These are phyloP conservation scores for Lotus japonicus DNA, from an alignment of 306 rosid species.

Conservation along the genomic window DNA sequence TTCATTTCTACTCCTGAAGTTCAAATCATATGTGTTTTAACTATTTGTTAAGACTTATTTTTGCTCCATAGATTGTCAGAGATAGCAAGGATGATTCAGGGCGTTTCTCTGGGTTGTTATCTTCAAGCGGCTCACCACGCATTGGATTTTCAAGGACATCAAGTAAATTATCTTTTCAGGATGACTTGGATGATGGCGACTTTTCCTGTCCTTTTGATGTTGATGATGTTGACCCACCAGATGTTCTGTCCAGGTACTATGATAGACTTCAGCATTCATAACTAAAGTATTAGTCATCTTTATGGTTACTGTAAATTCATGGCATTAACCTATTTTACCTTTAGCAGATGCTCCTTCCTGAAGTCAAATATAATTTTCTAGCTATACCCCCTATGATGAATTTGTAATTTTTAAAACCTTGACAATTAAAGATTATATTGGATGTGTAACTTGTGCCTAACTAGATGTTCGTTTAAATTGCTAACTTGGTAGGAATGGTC, in stretches of 20 bases:
- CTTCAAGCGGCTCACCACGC: slow-evolving; percentile 81
- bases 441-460: background rate
- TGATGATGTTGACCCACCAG: slow-evolving; percentile 73
- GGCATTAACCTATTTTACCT: background rate
- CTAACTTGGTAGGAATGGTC: slow-evolving; percentile 11
- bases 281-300: slow-evolving; percentile 3
- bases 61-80: slow-evolving; percentile 42
- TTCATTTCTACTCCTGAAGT: slow-evolving; percentile 19
- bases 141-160: slow-evolving; percentile 83
- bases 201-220: slow-evolving; percentile 73
- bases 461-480: slow-evolving; percentile 1
- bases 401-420: background rate
- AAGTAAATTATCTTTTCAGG: slow-evolving; percentile 78
- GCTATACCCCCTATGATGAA: background rate
- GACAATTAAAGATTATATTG: background rate
- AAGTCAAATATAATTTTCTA: background rate
- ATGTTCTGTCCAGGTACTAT: slow-evolving; percentile 53
- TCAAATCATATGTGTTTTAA: slow-evolving; percentile 2
- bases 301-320: background rate
- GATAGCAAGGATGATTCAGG: slow-evolving; percentile 85
- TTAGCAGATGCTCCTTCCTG: slow-evolving; percentile 7
- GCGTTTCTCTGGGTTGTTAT: slow-evolving; percentile 73
- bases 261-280: slow-evolving; percentile 7
- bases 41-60: slow-evolving; percentile 25
- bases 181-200: slow-evolving; percentile 70